Base-by-base conservation (phyloP, 2,329 filamentous ascomycete genomes). In the Colletotrichum liaoningense region DNA sequence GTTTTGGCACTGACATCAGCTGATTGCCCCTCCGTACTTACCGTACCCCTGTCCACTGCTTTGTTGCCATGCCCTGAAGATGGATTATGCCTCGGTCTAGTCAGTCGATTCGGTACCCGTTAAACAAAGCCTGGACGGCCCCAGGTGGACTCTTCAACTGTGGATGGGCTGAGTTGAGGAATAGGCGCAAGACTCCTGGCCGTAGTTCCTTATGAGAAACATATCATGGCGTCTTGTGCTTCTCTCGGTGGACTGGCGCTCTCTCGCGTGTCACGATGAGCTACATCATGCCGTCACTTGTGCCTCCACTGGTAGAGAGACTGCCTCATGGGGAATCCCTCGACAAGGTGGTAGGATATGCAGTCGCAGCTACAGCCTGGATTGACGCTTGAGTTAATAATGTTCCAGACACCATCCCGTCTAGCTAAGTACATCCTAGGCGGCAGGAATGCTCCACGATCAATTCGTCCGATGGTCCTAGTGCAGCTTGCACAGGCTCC, bases 1-100 rank as follows among this genome's bases (percentile, higher is more conserved):
- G 35, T 42, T 69, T 54, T 16, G 52, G 65, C 65, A 55, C 30
- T 59, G 38, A 55, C 59, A 69, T 64, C 69, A 69, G 54, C 69
- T 55, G 59, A 64, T 60, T 60, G 59, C 6, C 19, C 46, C 22
- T 24, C 46, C 22, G n/a, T 35, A 35, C 33, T 35, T 35, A 35
- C 33, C 33, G 11, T n/a, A 49, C 19, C 33, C 24, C 52, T 42
- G 63, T 4, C n/a, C 3, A 7, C 28, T n/a, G 14, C 62, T 63
- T 55, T 55, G 62, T 63, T 24, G 6, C 19, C 4, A 5, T 38
- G 46, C 22, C 19, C n/a, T 42, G 30, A 35, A n/a, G 3, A 55
- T 14, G 26, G 9, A 35, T 55, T 52, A 8, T 46, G n/a, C 46
- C 60, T 54, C 28, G 46, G 28, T 9, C 7, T 49, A 49, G 19